Evolutionary conservation across 257 asterid species (phyloP).

Genomic region (Linderniella brevidens): DNA sequence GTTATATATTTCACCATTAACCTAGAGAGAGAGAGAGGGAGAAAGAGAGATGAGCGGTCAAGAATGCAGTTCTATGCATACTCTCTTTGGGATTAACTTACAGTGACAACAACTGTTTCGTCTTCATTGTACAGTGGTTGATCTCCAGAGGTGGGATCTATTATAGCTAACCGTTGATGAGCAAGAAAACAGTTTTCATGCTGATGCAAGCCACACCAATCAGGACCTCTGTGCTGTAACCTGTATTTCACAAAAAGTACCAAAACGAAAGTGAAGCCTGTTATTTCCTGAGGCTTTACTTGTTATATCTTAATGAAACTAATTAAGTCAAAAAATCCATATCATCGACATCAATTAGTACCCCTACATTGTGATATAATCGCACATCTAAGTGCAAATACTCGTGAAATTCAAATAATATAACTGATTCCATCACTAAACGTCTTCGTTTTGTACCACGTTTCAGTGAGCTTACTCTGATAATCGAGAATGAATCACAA

Average conservation of each 20-base stretch:
- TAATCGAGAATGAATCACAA: too few relatives aligned
- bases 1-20: slow-evolving; percentile 97
- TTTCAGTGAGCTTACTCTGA: too few relatives aligned
- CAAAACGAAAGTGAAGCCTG: too few relatives aligned
- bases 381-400: too few relatives aligned
- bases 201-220: slow-evolving; percentile 92
- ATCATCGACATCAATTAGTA: too few relatives aligned
- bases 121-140: slow-evolving; percentile 93
- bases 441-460: too few relatives aligned
- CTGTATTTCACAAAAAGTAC: slow-evolving; percentile 22
- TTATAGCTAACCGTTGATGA: slow-evolving; percentile 86
- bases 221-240: slow-evolving; percentile 98
- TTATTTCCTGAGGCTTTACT: too few relatives aligned
- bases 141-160: slow-evolving; percentile 96
- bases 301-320: too few relatives aligned
- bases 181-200: slow-evolving; percentile 77
- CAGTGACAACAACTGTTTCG: slow-evolving; percentile 85
- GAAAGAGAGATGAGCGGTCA: not conserved
- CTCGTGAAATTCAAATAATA: too few relatives aligned
- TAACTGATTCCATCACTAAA: too few relatives aligned
- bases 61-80: not conserved
- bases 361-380: too few relatives aligned
- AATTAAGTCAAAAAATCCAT: too few relatives aligned
- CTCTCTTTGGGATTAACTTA: slow-evolving; percentile 14
- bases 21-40: slow-evolving; percentile 26